Evolutionary conservation across 2,329 filamentous ascomycete species (phyloP), one percentile per base, ranked within the genome.

Genomic region (Pezicula neosporulosa): DNA sequence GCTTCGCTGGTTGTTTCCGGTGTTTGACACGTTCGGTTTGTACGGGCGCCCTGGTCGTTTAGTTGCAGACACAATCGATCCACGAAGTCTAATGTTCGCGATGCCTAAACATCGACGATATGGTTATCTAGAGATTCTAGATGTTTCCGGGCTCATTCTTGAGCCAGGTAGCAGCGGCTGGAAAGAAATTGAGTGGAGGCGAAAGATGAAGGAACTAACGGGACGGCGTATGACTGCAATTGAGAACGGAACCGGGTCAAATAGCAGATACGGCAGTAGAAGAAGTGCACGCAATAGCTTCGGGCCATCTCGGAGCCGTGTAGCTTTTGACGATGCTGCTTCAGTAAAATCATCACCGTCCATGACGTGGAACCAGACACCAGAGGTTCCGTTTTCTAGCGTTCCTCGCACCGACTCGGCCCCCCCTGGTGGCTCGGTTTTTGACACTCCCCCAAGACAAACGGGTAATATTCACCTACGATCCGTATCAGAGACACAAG

Each of bases 11-110:
- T 76, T 99, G 12, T 95, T 99, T 67, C 94, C 94, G 0, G 89
- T 91, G 0, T 99, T 90, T 76, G 94, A 99, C 67, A 90, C 90
- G 0, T 99, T 97, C 68, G 84, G 80, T 37, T 76, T 99, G 1
- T 99, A 99, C 62, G 94, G 94, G 27, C 87, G 94, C 19, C 94
- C 94, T 0, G 88, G 83, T 27, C 85, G 90, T 55, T 77, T 99
- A 42, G 85, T 96, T 33, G 90, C 94, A 3, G 96, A 96, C 65
- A 86, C 89, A 0, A 80, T 92, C 42, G 92, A 97, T 69, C 77
- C 89, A 4, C 83, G 90, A 43, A 96, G 94, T 51, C 77, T 99
- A 58, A 99, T 99, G 94, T 99, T 97, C 68, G 94, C 92, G 6
- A 95, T 99, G 86, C 93, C 94, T 0, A 90, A 89, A 61, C 85